Evolutionary conservation across 192 early-diverging fungal genomes (phyloP).

Genomic region (Backusella australiensis): DNA sequence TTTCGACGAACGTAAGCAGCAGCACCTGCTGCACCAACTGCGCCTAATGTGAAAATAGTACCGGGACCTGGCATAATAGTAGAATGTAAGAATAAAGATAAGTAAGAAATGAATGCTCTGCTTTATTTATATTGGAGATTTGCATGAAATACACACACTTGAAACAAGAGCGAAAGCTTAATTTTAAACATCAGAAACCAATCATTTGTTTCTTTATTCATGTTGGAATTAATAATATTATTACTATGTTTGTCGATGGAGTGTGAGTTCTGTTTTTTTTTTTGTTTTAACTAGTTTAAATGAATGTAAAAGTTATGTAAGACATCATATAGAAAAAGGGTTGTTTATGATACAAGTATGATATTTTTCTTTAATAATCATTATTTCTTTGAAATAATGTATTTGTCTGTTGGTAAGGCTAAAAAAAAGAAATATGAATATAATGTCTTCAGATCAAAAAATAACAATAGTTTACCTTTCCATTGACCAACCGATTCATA

Average conservation of each 20-base stretch:
- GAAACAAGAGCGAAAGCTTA: not conserved
- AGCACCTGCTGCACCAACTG: slow-evolving; percentile 33
- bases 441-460: not conserved
- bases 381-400: not conserved
- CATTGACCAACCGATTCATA: slow-evolving; percentile 14
- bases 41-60: slow-evolving; percentile 34
- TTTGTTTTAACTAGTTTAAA: no score
- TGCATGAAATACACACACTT: not conserved
- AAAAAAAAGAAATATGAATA: not conserved
- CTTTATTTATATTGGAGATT: not conserved
- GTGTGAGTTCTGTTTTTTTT: no score
- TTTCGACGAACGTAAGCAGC: slow-evolving; percentile 26
- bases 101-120: not conserved
- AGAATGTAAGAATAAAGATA: not conserved
- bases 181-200: not conserved
- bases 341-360: not conserved
- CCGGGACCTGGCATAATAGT: slow-evolving; percentile 32
- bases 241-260: no score
- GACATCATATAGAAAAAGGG: not conserved
- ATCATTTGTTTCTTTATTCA: not conserved
- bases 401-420: not conserved
- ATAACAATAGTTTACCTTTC: slow-evolving; percentile 3
- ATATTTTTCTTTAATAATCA: not conserved
- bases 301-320: no score
- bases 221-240: not conserved